phyloP scores from a whole-genome alignment of 441 rosid species.

The Isatis lusitanica region DNA sequence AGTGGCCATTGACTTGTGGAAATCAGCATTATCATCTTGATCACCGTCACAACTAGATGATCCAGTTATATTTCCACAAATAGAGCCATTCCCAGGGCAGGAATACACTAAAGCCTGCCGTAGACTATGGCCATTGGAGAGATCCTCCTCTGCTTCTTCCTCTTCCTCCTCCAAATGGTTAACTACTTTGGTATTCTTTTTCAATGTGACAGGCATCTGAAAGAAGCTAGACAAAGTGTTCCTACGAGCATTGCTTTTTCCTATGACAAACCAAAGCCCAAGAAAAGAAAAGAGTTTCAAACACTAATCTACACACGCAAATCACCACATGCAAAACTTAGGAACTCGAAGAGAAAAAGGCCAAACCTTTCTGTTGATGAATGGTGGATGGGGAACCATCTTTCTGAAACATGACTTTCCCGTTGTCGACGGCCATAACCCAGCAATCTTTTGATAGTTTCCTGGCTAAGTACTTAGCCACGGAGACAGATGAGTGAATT shows the following conservation, averaged over 20 bases:
- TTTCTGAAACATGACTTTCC: conserved; percentile 58
- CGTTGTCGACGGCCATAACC: conserved; percentile 62
- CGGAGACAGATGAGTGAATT: conserved; percentile 51
- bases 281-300: conserved; percentile 7
- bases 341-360: not conserved
- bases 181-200: conserved; percentile 50
- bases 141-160: conserved; percentile 22
- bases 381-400: conserved; percentile 42
- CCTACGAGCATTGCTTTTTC: conserved; percentile 39
- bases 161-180: conserved; percentile 34
- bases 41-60: conserved; percentile 6
- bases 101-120: conserved; percentile 43
- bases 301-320: not conserved
- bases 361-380: conserved; percentile 20
- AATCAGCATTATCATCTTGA: conserved; percentile 8
- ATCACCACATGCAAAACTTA: conserved; percentile 3
- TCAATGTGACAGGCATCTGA: conserved; percentile 46
- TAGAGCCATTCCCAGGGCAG: conserved; percentile 45
- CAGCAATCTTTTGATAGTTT: conserved; percentile 56
- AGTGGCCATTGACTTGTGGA: conserved; percentile 37
- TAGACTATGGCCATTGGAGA: conserved; percentile 34
- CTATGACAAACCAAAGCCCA: conserved; percentile 38
- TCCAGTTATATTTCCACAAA: conserved; percentile 21
- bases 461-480: conserved; percentile 70
- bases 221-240: conserved; percentile 51